Evolutionary conservation across 106 monocot genomes (phyloP).

Genomic region (Dendrobium nobile): DNA sequence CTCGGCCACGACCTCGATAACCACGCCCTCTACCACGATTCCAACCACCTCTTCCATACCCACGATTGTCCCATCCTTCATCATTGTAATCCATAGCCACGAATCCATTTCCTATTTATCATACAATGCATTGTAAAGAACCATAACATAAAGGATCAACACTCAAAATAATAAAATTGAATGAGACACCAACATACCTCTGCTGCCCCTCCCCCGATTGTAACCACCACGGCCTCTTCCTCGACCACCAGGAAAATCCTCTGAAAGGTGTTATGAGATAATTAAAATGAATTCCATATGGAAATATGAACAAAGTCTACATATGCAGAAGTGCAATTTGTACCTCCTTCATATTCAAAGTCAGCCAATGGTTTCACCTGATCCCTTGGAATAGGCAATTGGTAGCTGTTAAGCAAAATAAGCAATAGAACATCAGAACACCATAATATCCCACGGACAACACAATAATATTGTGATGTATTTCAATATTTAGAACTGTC

Average conservation of each 20-base stretch:
- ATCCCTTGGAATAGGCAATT: slow-evolving; percentile 62
- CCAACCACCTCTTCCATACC: slow-evolving; percentile 41
- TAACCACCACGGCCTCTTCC: slow-evolving; percentile 70
- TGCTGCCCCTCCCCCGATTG: slow-evolving; percentile 54
- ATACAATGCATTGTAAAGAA: background rate
- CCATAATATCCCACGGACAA: background rate
- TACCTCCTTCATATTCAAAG: slow-evolving; percentile 65
- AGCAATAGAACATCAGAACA: background rate
- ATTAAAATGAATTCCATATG: background rate
- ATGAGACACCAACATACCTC: slow-evolving; percentile 24
- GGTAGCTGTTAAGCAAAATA: slow-evolving; percentile 36
- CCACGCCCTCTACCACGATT: slow-evolving; percentile 40
- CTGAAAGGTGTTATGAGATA: slow-evolving; percentile 18
- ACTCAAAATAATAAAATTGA: no score
- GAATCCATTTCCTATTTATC: slow-evolving; percentile 18
- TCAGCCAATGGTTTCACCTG: slow-evolving; percentile 60
- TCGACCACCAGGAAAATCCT: slow-evolving; percentile 34
- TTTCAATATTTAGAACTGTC: no score
- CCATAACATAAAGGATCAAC: background rate
- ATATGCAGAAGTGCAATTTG: background rate
- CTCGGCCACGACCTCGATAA: slow-evolving; percentile 33
- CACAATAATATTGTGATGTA: no score
- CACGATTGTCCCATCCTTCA: slow-evolving; percentile 43
- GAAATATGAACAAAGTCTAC: background rate
- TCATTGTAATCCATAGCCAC: slow-evolving; percentile 29